Base-by-base conservation (phyloP, 1,284 basidiomycete species). In the Malassezia cuniculi region DNA sequence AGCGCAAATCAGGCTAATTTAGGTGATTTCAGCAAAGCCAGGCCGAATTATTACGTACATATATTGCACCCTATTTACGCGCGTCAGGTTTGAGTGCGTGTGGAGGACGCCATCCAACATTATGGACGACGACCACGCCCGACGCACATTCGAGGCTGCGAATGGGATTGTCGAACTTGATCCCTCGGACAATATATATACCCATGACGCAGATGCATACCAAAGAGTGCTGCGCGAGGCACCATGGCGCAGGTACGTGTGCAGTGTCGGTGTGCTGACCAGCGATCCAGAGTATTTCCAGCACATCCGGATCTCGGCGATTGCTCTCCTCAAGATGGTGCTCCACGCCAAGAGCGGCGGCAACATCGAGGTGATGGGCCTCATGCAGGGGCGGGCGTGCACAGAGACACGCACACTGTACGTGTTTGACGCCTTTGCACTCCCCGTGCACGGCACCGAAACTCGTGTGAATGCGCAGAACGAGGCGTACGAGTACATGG, bases 401-500 rank as follows among this genome's bases (percentile, higher is more conserved):
- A 84, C 81, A 6, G 76, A 77, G 45, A 77, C 85, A 0, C 76
- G 94, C 41, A 82, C 94, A 41, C 79, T 97, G 55, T 58, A 59
- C 22, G 54, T 66, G 3, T 81, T 93, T 76, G 93, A 97, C 69
- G 85, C 84, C 3, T 95, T 95, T 52, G 89, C 93, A 3, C 73
- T 97, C 3, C 90, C 90, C 1, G 93, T 97, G 1, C 85, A 95
- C 68, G 90, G 90, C n/a, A 97, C 93, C 0, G 90, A 99, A 69
- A 97, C 93, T 31, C 78, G 90, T 40, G 90, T 99, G 27, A 97
- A 94, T 63, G 93, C 93, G 7, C 82, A 82, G 18, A 82, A 81
- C 66, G 89, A 94, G 70, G 90, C 90, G 21, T 84, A 89, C 65
- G 93, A 95, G 70, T 97, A 90, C 72, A 95, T 95, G 90, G 87